These are phyloP conservation scores for Marvania coccoides DNA, from an alignment of 139 green algal genomes.

Conservation along the genomic window DNA sequence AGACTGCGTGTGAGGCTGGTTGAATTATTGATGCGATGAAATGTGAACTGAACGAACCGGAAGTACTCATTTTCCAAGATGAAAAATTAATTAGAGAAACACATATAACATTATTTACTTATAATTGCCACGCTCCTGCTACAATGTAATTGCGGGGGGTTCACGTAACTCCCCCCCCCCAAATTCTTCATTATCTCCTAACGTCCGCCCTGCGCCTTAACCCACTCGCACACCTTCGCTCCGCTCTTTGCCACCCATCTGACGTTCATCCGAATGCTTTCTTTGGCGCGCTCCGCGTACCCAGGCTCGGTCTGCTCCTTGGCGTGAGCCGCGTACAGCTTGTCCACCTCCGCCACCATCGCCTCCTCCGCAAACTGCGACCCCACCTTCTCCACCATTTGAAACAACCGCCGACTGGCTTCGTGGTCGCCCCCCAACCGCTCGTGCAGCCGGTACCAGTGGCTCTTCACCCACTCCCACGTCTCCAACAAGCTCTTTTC, in stretches of 20 bases:
- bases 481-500: not conserved
- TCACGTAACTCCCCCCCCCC: too few relatives aligned
- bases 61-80: too few relatives aligned
- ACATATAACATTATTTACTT: too few relatives aligned
- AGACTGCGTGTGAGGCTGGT: too few relatives aligned
- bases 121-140: too few relatives aligned
- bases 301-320: slow-evolving; percentile 2
- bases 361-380: slow-evolving; percentile 12
- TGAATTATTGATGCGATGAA: too few relatives aligned
- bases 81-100: too few relatives aligned
- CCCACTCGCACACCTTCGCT: slow-evolving; percentile 16
- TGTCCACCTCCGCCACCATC: slow-evolving; percentile 19
- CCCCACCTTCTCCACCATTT: slow-evolving; percentile 18
- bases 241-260: slow-evolving; percentile 17
- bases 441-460: not conserved
- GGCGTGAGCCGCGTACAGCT: not conserved
- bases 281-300: slow-evolving; percentile 27
- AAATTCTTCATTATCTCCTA: too few relatives aligned
- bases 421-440: slow-evolving; percentile 7
- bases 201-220: slow-evolving; percentile 7
- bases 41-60: too few relatives aligned
- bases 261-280: slow-evolving; percentile 28
- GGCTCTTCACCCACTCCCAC: not conserved
- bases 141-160: too few relatives aligned
- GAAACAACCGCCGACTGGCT: slow-evolving; percentile 12